phyloP scores from a whole-genome alignment of 768 basidiomycete genomes.

The Phaeotremella fagi region DNA sequence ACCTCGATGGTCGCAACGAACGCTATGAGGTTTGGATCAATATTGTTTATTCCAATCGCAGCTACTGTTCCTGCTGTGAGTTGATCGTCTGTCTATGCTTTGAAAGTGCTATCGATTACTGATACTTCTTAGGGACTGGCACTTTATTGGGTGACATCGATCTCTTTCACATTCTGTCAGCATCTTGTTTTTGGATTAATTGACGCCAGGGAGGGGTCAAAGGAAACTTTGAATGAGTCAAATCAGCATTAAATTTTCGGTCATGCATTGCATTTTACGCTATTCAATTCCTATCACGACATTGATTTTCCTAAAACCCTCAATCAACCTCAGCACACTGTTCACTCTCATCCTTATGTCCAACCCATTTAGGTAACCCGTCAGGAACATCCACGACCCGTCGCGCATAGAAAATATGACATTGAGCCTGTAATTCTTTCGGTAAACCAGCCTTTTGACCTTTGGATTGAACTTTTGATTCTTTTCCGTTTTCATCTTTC shows the following conservation, averaged over 20 bases:
- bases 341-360: slow-evolving; percentile 30
- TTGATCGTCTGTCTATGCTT: slow-evolving; percentile 1
- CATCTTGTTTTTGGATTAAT: slow-evolving; percentile 27
- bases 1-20: slow-evolving; percentile 26
- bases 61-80: slow-evolving; percentile 47
- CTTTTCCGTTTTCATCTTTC: slow-evolving; percentile 1
- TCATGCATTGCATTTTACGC: too few relatives aligned
- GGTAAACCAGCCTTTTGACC: slow-evolving; percentile 25
- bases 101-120: neutral
- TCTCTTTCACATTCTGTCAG: slow-evolving; percentile 46
- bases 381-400: slow-evolving; percentile 31
- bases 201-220: too few relatives aligned
- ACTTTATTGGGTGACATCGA: slow-evolving; percentile 48
- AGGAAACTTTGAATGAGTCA: too few relatives aligned
- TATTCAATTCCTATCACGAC: neutral
- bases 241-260: too few relatives aligned
- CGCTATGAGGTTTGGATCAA: slow-evolving; percentile 39
- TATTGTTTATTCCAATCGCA: slow-evolving; percentile 46
- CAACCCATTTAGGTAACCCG: slow-evolving; percentile 34
- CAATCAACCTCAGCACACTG: slow-evolving; percentile 29
- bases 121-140: slow-evolving; percentile 39
- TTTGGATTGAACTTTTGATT: slow-evolving; percentile 4
- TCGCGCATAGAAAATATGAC: slow-evolving; percentile 41
- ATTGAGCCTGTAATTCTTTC: slow-evolving; percentile 15
- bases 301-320: neutral